Base-by-base conservation (phyloP, 148 eudicot species). In the Amaranthus palmeri region DNA sequence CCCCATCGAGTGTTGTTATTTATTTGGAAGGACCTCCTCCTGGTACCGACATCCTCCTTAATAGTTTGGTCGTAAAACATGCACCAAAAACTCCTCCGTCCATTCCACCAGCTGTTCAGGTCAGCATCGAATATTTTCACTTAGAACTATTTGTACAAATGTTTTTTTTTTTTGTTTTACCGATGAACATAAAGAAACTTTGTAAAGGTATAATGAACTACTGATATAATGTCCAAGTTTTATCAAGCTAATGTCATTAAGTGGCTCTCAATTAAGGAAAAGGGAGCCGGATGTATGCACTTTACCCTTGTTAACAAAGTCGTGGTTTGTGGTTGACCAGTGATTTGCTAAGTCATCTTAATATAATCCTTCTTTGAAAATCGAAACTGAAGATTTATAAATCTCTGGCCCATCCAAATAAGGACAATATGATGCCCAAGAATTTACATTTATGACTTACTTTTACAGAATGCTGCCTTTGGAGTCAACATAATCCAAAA, bases 11-110 rank as follows among this genome's bases (percentile, higher is more conserved):
- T 56, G 93, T 85, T 4, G 84, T 91, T 11, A 65, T 95, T 55
- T 95, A 78, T 79, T 79, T 95, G 55, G 97, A 95, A 88, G 99
- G 99, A 62, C 99, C 99, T 40, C 87, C 97, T 73, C 77, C 91
- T 5, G 96, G 99, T 51, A 90, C 91, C 12, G 97, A 95, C 76
- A 95, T 95, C 70, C 97, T 95, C 10, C 81, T 95, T 5, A 83
- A 95, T 72, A 84, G 83, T 78, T 69, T 91, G 7, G 80, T 84
- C 5, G 80, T 95, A 42, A 95, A 88, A 81, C 97, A 88, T 76
- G 96, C 99, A 42, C 84, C 78, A 18, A 89, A 86, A 86, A 77
- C 78, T 65, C 93, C 96, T 74, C 97, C 99, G 67, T 77, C 97
- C 64, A 83, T 85, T 79, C 88, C 90, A 59, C 99, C 99, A 7